Percentiles rank a stretch among this genome's conserved stretches.
These are phyloP conservation scores for Byssoonygena ceratinophila DNA, from an alignment of 2,329 filamentous ascomycete genomes.

Conservation along the genomic window DNA sequence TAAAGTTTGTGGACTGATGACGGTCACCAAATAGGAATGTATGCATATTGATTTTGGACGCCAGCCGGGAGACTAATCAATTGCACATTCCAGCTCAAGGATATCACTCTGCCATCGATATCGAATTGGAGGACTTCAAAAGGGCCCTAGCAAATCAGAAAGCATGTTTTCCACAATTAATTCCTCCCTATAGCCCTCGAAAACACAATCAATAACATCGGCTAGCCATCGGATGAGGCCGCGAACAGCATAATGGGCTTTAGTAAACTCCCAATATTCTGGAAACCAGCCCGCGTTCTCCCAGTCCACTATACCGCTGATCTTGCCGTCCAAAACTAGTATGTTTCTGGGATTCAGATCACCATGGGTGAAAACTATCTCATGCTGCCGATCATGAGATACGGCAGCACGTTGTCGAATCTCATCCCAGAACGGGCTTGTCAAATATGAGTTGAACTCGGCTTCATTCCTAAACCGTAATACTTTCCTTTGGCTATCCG, in stretches of 20 bases:
- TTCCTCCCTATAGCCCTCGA: constrained; percentile 16
- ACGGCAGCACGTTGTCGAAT: constrained; percentile 9
- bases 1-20: no score
- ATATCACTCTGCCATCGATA: no score
- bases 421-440: constrained; percentile 13
- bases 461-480: constrained; percentile 14
- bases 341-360: constrained; percentile 24
- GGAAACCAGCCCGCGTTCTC: constrained; percentile 25
- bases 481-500: constrained; percentile 15
- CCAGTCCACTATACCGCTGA: constrained; percentile 24
- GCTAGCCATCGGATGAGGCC: constrained; percentile 14
- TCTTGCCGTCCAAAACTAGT: constrained; percentile 21
- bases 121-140: background rate
- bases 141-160: constrained; percentile 15
- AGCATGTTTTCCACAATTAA: constrained; percentile 16
- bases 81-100: no score
- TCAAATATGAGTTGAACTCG: constrained; percentile 16
- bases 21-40: no score
- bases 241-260: constrained; percentile 17
- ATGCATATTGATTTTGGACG: no score
- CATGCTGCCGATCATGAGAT: constrained; percentile 16
- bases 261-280: constrained; percentile 26
- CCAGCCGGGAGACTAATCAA: no score
- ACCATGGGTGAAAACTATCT: constrained; percentile 24
- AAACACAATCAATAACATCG: constrained; percentile 16